A percentile compares a stretch with the other conserved stretches of the same genome.
phyloP scores from a whole-genome alignment of 805 yeast genomes.

The Helenozyma baotianmanensis region DNA sequence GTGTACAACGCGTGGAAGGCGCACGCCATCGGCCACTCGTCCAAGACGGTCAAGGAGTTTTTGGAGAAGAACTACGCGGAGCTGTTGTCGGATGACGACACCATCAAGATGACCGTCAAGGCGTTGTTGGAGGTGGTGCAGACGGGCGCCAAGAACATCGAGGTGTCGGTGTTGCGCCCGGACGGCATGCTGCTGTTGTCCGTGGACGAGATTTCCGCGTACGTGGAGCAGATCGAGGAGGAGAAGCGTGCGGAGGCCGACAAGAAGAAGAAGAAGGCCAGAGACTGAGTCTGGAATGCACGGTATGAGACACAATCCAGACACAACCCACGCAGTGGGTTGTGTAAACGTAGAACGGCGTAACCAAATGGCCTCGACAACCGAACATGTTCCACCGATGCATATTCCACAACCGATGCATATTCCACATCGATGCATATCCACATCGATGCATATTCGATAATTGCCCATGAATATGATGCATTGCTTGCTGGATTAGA shows the following conservation, averaged over 20 bases:
- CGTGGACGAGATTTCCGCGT: conserved; percentile 66
- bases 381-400: no score
- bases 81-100: conserved; percentile 59
- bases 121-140: conserved; percentile 93
- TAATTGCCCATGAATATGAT: no score
- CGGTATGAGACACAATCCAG: no score
- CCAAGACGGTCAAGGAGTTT: conserved; percentile 93
- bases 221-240: conserved; percentile 78
- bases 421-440: no score
- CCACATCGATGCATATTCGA: no score
- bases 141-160: conserved; percentile 96
- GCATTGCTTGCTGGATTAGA: no score
- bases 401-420: no score
- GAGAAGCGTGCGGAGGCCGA: conserved; percentile 84
- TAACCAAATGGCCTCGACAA: no score
- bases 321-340: no score
- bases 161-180: conserved; percentile 81
- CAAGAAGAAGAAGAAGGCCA: conserved; percentile 49
- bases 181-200: conserved; percentile 56
- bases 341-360: no score
- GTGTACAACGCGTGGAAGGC: conserved; percentile 98
- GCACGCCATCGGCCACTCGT: conserved; percentile 90
- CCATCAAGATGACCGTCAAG: conserved; percentile 78
- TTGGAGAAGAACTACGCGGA: conserved; percentile 81
- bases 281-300: conserved; percentile 3